phyloP scores from a whole-genome alignment of 1,139 yeast genomes.

The Geotrichum restrictum region DNA sequence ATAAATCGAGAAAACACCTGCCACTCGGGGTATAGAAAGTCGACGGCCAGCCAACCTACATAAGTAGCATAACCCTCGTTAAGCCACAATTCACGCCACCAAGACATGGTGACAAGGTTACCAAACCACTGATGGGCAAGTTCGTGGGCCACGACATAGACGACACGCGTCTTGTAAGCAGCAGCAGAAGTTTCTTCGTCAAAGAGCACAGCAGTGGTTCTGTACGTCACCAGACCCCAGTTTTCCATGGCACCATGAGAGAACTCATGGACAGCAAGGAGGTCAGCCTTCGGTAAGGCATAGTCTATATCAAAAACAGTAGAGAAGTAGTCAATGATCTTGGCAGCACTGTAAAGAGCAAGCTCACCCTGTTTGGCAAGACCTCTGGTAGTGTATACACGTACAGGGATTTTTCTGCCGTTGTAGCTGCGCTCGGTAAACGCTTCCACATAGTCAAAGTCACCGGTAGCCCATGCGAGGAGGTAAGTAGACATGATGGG shows the following conservation, averaged over 20 bases:
- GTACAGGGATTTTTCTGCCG: constrained; percentile 58
- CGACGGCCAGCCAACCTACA: constrained; percentile 68
- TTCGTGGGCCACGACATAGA: constrained; percentile 78
- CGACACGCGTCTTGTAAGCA: constrained; percentile 60
- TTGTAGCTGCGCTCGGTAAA: constrained; percentile 40
- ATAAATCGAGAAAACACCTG: constrained; percentile 62
- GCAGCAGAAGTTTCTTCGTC: constrained; percentile 55
- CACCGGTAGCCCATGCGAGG: constrained; percentile 75
- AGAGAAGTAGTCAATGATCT: constrained; percentile 64
- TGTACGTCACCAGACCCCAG: constrained; percentile 71
- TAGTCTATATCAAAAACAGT: constrained; percentile 61
- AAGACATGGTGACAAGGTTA: constrained; percentile 75
- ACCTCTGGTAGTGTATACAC: constrained; percentile 70
- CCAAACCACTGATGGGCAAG: constrained; percentile 87
- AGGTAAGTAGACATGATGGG: constrained; percentile 74
- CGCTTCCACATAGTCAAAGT: constrained; percentile 63
- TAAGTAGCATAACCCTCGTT: constrained; percentile 84
- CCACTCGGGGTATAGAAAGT: constrained; percentile 68
- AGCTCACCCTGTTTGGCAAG: constrained; percentile 56
- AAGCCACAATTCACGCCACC: constrained; percentile 84
- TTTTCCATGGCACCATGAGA: constrained; percentile 83
- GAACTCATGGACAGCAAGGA: constrained; percentile 71
- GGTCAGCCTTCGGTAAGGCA: constrained; percentile 66
- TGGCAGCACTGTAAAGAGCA: constrained; percentile 63
- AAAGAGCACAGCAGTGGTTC: constrained; percentile 63